A percentile compares a stretch with the other conserved stretches of the same genome.
Evolutionary conservation across 1,139 yeast genomes (phyloP).

Genomic region (Pichia sp.): DNA sequence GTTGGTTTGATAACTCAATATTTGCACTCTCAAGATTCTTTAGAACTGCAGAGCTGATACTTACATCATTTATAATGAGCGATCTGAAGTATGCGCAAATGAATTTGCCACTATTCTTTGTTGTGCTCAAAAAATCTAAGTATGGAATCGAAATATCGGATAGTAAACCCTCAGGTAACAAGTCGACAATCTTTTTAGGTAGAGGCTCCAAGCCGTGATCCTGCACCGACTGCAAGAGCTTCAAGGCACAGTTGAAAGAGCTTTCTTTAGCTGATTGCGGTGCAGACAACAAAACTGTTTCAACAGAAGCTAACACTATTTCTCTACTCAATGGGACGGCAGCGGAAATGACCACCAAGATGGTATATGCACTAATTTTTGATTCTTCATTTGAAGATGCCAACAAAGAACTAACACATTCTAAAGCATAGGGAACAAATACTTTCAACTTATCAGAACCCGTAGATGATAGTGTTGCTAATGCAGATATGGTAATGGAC

Average conservation of each 20-base stretch:
- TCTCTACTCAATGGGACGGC: slow-evolving; percentile 63
- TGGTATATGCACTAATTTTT: slow-evolving; percentile 78
- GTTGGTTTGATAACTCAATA: slow-evolving; percentile 23
- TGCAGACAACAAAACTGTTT: slow-evolving; percentile 45
- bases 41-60: slow-evolving; percentile 14
- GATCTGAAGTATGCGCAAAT: slow-evolving; percentile 29
- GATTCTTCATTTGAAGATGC: slow-evolving; percentile 54
- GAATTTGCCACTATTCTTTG: slow-evolving; percentile 24
- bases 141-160: slow-evolving; percentile 18
- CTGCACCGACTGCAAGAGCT: slow-evolving; percentile 37
- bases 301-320: slow-evolving; percentile 64
- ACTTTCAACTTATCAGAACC: slow-evolving; percentile 37
- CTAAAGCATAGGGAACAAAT: slow-evolving; percentile 53
- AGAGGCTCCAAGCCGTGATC: slow-evolving; percentile 28
- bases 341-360: slow-evolving; percentile 71
- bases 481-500: slow-evolving; percentile 63
- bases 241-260: slow-evolving; percentile 33
- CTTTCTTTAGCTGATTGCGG: slow-evolving; percentile 18
- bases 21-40: slow-evolving; percentile 14
- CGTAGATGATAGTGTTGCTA: slow-evolving; percentile 43
- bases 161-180: slow-evolving; percentile 23
- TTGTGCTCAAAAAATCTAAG: slow-evolving; percentile 19
- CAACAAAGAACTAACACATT: slow-evolving; percentile 51
- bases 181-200: slow-evolving; percentile 24
- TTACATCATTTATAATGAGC: slow-evolving; percentile 24